Evolutionary conservation across 169 alveolate species (phyloP), one percentile per base, ranked within the genome.

Genomic region (Plasmodium gonderi): DNA sequence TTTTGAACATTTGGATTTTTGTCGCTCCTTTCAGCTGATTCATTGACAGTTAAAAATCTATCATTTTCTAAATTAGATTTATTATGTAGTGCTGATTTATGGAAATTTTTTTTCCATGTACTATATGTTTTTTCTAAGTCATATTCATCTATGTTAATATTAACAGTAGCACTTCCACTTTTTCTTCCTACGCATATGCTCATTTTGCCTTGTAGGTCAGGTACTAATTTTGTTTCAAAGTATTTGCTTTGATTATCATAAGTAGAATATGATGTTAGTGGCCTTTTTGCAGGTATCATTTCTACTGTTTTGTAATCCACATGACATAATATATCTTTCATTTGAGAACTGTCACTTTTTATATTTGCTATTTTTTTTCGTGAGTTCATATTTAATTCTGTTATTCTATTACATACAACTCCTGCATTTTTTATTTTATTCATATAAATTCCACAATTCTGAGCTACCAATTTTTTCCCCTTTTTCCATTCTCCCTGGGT

Each of bases 31-130:
- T 78, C 47, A 0, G 96, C 96, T 9, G 81, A 74, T 17, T 91
- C 91, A 44, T 77, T 42, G 38, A 94, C 96, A 5, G 96, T 94
- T 26, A 94, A 83, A 90, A 94, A 94, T 5, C 93, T 47, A 20
- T 94, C 92, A 31, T 79, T 91, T 79, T 91, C 95, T 64, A 91
- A 60, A 45, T 36, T 81, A 6, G 90, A 89, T 60, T 64, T 87
- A 76, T 51, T 87, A 26, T 87, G 93, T 31, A 76, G 74, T 45
- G 77, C 44, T 31, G 79, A 51, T 87, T 87, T 87, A 11, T 78
- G 85, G 26, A 77, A 14, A 42, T 68, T 64, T 76, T 26, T 87
- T 87, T 87, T 87, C 93, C 93, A 87, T 51, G 93, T 87, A 78
- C 47, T 82, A 45, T 87, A 87, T 14, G 93, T 87, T 77, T 87